phyloP scores from a whole-genome alignment of 495 filamentous ascomycete genomes.

The Astrothelium macrocarpum region DNA sequence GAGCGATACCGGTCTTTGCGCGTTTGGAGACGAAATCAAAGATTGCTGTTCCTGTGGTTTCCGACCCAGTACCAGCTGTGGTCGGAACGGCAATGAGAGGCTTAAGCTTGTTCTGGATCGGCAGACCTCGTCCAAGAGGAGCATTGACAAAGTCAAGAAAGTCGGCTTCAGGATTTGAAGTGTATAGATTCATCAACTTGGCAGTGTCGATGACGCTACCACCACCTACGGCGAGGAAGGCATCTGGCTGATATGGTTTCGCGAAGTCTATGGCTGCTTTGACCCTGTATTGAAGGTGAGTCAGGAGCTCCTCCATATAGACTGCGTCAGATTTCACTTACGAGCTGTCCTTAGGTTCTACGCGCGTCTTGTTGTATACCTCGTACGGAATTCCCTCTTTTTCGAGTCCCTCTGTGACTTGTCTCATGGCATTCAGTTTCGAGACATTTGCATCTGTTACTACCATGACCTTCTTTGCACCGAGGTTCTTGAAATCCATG shows the following conservation, averaged over 20 bases:
- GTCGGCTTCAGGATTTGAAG: slow-evolving; percentile 72
- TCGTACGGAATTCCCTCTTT: slow-evolving; percentile 68
- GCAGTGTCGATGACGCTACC: slow-evolving; percentile 81
- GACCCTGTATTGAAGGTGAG: slow-evolving; percentile 41
- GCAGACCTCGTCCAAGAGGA: slow-evolving; percentile 77
- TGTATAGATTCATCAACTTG: slow-evolving; percentile 97
- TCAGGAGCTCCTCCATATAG: not conserved
- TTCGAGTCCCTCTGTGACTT: slow-evolving; percentile 66
- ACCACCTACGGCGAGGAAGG: slow-evolving; percentile 82
- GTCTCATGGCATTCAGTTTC: slow-evolving; percentile 74
- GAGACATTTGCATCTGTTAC: slow-evolving; percentile 78
- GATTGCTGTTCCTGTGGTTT: slow-evolving; percentile 96
- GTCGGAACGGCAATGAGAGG: slow-evolving; percentile 91
- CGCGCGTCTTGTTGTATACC: slow-evolving; percentile 64
- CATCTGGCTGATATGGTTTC: slow-evolving; percentile 69
- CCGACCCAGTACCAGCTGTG: slow-evolving; percentile 87
- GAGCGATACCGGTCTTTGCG: slow-evolving; percentile 91
- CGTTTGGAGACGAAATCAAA: slow-evolving; percentile 84
- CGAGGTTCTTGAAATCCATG: slow-evolving; percentile 94
- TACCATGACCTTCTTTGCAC: slow-evolving; percentile 72
- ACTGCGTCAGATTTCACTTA: slow-evolving; percentile 33
- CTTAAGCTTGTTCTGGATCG: slow-evolving; percentile 65
- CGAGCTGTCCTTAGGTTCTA: slow-evolving; percentile 93
- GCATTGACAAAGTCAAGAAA: slow-evolving; percentile 98
- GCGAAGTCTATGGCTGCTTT: slow-evolving; percentile 79